A percentile compares a stretch with the other conserved stretches of the same genome.
Conservation (phyloP, 306 rosid genomes). For the Dryas alaskensis region DNA sequence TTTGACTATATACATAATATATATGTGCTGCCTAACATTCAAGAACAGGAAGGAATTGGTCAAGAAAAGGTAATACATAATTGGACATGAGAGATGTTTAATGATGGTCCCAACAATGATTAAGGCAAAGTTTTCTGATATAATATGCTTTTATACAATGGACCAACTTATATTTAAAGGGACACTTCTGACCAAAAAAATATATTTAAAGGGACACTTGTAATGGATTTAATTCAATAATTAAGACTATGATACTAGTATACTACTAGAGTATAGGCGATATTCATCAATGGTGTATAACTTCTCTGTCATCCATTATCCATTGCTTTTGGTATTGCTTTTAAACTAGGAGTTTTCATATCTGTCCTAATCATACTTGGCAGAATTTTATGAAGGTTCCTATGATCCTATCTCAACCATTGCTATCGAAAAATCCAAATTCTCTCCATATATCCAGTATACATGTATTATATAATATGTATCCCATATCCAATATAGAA, state of each 20-base stretch:
- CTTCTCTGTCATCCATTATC: conserved; percentile 42
- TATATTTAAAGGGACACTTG: background rate
- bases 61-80: conserved; percentile 5
- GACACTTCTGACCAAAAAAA: too few species aligned
- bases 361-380: conserved; percentile 28
- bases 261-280: background rate
- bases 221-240: conserved; percentile 1
- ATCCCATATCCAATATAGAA: background rate
- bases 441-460: background rate
- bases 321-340: conserved; percentile 31
- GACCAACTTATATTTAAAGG: background rate
- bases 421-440: background rate
- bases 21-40: background rate
- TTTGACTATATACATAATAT: conserved; percentile 7
- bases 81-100: background rate
- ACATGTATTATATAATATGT: background rate
- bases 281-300: background rate
- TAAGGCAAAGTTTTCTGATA: conserved; percentile 13
- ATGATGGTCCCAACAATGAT: conserved; percentile 20
- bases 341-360: conserved; percentile 19
- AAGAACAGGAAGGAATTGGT: background rate
- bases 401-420: conserved; percentile 4
- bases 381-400: conserved; percentile 5
- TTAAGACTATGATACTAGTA: background rate
- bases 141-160: conserved; percentile 4